Evolutionary conservation across 2,329 filamentous ascomycete genomes (phyloP), one percentile per base, ranked within the genome.

Genomic region (Helotiales sp.): DNA sequence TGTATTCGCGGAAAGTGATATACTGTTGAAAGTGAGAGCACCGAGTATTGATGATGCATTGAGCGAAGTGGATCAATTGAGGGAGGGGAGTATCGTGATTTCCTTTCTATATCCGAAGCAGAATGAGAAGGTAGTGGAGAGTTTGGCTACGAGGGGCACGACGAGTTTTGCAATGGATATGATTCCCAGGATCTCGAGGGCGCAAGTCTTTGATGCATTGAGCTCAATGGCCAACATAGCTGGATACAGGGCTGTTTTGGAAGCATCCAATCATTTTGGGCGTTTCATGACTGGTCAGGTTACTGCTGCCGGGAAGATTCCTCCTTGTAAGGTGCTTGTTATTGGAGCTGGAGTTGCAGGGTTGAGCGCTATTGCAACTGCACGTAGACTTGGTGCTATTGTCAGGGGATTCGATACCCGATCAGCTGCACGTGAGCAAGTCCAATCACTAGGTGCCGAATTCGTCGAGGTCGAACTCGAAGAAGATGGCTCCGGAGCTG

Each of bases 211-310:
- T 67, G 91, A 96, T 74, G 91, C 91, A 0, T 79, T 96, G 55
- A 83, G 90, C 72, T 95, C 90, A 9, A 96, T 96, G 92, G 91
- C 92, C 59, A 96, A 96, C 67, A 96, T 96, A 75, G 90, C 91
- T 22, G 92, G 92, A 0, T 96, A 96, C 76, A 96, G 96, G 74
- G 92, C 91, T 38, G 90, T 96, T 1, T 77, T 96, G 42, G 91
- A 96, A 73, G 92, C 91, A 1, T 93, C 90, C 13, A 96, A 96
- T 73, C 86, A 89, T 62, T 96, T 96, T 73, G 91, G 91, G 52
- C 85, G 91, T 46, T 96, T 96, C 70, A 75, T 96, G 65, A 96
- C 91, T 12, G 92, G 91, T 27, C 92, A 96, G 72, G 90, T 93
- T 15, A 96, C 92, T 4, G 92, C 92, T 52, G 92, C 92, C 54